Evolutionary conservation across 1,284 basidiomycete genomes (phyloP).

Genomic region (Ganoderma leucocontextum): DNA sequence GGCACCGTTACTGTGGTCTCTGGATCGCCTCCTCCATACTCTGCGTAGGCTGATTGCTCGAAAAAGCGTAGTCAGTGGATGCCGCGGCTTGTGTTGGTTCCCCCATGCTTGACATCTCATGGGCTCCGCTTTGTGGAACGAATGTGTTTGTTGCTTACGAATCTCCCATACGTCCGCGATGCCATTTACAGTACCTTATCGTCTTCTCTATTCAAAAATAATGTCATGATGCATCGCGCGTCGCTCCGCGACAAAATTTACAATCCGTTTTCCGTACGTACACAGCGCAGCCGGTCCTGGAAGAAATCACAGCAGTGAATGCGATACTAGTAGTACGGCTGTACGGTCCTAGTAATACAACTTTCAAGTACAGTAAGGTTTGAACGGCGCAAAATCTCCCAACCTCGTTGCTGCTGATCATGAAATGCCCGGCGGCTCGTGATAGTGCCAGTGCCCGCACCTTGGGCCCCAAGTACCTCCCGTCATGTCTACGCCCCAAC

Average conservation of each 20-base stretch:
- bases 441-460: neutral
- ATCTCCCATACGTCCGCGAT: neutral
- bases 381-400: neutral
- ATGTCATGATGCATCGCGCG: neutral
- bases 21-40: neutral
- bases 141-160: neutral
- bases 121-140: neutral
- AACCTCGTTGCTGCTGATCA: neutral
- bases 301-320: neutral
- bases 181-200: neutral
- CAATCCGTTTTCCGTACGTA: no score
- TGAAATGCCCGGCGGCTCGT: neutral
- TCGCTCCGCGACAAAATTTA: neutral
- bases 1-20: neutral
- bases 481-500: neutral
- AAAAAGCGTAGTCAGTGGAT: neutral
- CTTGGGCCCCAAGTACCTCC: neutral
- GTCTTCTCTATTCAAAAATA: neutral
- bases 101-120: neutral
- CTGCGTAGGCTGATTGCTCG: neutral
- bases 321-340: neutral
- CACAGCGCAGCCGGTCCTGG: no score
- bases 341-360: neutral
- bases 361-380: constrained; percentile 1
- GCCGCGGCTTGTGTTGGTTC: neutral